A percentile compares a stretch with the other conserved stretches of the same genome.
Evolutionary conservation across 164 flowering plant genomes (phyloP).

Genomic region (Vitis riparia): DNA sequence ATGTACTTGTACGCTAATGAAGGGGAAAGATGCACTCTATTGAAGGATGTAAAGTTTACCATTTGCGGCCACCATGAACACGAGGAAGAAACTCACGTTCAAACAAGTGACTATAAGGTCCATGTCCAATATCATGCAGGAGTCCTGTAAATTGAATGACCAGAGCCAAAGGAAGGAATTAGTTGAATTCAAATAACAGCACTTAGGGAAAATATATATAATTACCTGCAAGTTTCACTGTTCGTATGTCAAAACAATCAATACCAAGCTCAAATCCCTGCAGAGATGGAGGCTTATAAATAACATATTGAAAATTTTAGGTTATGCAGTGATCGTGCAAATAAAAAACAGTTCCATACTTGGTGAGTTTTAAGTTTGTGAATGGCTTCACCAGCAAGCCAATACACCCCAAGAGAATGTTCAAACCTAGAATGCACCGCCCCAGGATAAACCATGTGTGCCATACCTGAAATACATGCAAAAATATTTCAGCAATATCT

Average conservation of each 20-base stretch:
- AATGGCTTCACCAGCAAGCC: conserved; percentile 84
- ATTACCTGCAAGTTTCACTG: conserved; percentile 93
- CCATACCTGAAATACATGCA: conserved; percentile 52
- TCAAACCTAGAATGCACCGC: conserved; percentile 97
- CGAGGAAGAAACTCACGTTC: conserved; percentile 86
- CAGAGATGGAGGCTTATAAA: conserved; percentile 15
- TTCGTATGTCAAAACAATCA: conserved; percentile 61
- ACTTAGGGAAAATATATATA: background rate
- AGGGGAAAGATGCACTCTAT: background rate
- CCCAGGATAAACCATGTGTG: conserved; percentile 89
- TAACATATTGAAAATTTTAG: conserved; percentile 2
- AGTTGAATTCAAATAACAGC: background rate
- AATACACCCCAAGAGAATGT: conserved; percentile 96
- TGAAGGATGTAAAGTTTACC: conserved; percentile 41
- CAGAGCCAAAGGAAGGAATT: conserved; percentile 2
- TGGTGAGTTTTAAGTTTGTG: conserved; percentile 55
- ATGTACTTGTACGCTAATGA: background rate
- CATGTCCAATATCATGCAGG: conserved; percentile 95
- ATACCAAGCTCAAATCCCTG: conserved; percentile 89
- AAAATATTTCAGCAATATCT: background rate
- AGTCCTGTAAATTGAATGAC: conserved; percentile 51
- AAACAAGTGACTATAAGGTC: conserved; percentile 96
- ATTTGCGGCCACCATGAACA: conserved; percentile 50
- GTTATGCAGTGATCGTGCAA: background rate
- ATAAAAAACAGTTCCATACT: conserved; percentile 33